Evolutionary conservation across 495 filamentous ascomycete genomes (phyloP), one percentile per base, ranked within the genome.

Genomic region (Penicillium cinerascens): DNA sequence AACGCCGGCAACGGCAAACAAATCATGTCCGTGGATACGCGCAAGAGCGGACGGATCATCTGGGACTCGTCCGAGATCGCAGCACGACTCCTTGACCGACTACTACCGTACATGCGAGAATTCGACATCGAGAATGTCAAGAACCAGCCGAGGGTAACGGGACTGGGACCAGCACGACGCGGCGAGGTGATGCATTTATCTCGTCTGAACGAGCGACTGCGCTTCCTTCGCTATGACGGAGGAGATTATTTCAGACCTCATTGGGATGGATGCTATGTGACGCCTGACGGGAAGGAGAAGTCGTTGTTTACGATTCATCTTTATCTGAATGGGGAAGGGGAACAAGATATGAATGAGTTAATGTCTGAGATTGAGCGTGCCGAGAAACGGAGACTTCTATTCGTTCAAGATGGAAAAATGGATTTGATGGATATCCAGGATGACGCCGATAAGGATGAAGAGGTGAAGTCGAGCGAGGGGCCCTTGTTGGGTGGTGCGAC

Each of bases 201-300:
- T 0, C 60, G 84, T 29, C 63, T 91, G 37, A 93, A 96, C 67
- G 85, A 95, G 61, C 68, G 91, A 41, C 75, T 95, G 69, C 72
- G 91, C 29, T 92, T 95, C 65, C 69, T 96, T 39, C 87, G 80
- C 58, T 96, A 95, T 64, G 81, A 77, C 1, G 71, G 77, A 6
- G 89, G 88, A 0, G 81, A 90, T 58, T 92, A 86, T 64, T 96
- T 96, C 58, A 79, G 74, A 43, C 85, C 85, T 3, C 91, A 96
- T 64, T 84, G 81, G 59, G 91, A 96, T 68, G 87, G 79, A 16
- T 56, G 65, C 13, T 95, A 87, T 61, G 65, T 70, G 8, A 85
- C 85, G 9, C 76, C 80, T 1, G 79, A 86, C 55, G 61, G 73
- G 17, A 65, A 63, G 39, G 80, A 89, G 63, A 65, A 53, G 18